Evolutionary conservation across 2,329 filamentous ascomycete species (phyloP).

Genomic region (Pyrenophora seminiperda): DNA sequence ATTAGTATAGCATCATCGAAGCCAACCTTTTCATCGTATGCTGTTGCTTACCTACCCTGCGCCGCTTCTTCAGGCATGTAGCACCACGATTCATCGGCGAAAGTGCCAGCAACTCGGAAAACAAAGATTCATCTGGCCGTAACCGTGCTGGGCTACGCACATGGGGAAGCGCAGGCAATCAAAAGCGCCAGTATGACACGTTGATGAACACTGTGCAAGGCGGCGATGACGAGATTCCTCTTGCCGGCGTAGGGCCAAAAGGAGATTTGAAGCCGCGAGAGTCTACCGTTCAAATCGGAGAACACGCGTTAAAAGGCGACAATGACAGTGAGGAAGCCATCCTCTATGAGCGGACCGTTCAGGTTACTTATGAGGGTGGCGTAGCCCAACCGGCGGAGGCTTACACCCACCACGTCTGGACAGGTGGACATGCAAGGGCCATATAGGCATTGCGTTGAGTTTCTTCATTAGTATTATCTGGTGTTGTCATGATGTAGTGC

Average conservation of each 20-base stretch:
- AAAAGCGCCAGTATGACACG: slow-evolving; percentile 22
- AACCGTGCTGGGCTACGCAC: slow-evolving; percentile 10
- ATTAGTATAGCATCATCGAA: slow-evolving; percentile 43
- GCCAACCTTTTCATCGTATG: slow-evolving; percentile 52
- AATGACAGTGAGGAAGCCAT: slow-evolving; percentile 28
- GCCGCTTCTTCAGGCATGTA: slow-evolving; percentile 50
- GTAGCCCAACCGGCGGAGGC: slow-evolving; percentile 1
- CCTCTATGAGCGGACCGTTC: slow-evolving; percentile 24
- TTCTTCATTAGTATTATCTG: not conserved
- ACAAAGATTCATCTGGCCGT: slow-evolving; percentile 9
- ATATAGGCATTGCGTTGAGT: not conserved
- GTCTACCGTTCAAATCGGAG: slow-evolving; percentile 1
- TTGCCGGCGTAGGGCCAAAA: not conserved
- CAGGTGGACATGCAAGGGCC: not conserved
- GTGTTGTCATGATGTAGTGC: not conserved
- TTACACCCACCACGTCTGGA: slow-evolving; percentile 2
- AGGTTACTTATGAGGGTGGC: slow-evolving; percentile 21
- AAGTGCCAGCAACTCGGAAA: slow-evolving; percentile 1
- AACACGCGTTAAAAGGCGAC: slow-evolving; percentile 8
- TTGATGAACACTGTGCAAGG: slow-evolving; percentile 24
- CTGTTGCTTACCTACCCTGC: slow-evolving; percentile 50
- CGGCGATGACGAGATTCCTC: slow-evolving; percentile 13
- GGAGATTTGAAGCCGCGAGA: not conserved
- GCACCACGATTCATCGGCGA: slow-evolving; percentile 34
- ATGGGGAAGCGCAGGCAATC: slow-evolving; percentile 12